Evolutionary conservation across 2,329 filamentous ascomycete genomes (phyloP).

Genomic region (Mariannaea elegans): DNA sequence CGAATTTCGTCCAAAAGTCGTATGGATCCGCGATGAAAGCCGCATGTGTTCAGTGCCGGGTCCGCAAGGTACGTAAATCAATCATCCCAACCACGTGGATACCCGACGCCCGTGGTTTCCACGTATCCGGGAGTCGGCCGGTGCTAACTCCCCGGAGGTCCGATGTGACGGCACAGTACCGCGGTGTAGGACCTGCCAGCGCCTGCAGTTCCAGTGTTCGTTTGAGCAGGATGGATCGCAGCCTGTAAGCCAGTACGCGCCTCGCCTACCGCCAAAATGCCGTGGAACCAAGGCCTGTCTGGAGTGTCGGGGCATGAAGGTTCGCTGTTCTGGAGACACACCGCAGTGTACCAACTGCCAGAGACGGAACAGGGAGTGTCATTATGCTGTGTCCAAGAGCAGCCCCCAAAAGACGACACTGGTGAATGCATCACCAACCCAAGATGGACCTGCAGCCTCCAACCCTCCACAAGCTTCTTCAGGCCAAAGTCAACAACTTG

Average conservation of each 20-base stretch:
- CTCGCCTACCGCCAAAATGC: conserved; percentile 39
- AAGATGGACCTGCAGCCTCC: conserved; percentile 16
- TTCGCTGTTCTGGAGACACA: conserved; percentile 39
- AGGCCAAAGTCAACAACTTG: conserved; percentile 17
- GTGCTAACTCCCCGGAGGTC: conserved; percentile 39
- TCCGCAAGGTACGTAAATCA: conserved; percentile 37
- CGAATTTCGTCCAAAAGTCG: not conserved
- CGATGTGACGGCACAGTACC: conserved; percentile 40
- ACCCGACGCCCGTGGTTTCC: not conserved
- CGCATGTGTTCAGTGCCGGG: conserved; percentile 41
- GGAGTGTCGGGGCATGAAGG: conserved; percentile 40
- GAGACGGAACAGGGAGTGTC: conserved; percentile 36
- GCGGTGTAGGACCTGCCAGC: conserved; percentile 38
- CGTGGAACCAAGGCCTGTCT: conserved; percentile 38
- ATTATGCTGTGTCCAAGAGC: conserved; percentile 29
- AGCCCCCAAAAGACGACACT: conserved; percentile 10
- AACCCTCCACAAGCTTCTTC: conserved; percentile 19
- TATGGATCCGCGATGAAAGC: conserved; percentile 35
- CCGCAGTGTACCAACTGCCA: conserved; percentile 38
- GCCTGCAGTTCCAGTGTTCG: conserved; percentile 39
- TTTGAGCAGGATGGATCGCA: conserved; percentile 39
- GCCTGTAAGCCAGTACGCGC: conserved; percentile 32
- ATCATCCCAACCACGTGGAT: conserved; percentile 37
- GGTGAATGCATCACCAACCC: conserved; percentile 18
- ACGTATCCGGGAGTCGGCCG: conserved; percentile 32